A percentile compares a stretch with the other conserved stretches of the same genome.
Conservation (phyloP, 257 asterid genomes). For the Jacaranda mimosifolia region DNA sequence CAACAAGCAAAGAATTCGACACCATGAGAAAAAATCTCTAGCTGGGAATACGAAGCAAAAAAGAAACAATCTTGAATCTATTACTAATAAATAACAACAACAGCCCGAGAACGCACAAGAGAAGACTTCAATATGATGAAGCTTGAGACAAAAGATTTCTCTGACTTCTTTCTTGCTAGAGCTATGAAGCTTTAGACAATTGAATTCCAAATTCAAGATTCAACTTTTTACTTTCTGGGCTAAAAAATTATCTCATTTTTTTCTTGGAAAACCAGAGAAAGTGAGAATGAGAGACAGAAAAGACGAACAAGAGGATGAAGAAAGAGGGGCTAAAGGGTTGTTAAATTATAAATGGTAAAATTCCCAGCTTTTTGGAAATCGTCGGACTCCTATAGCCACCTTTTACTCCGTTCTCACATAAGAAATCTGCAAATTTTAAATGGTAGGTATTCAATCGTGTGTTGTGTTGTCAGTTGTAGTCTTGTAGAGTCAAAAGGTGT, state of each 20-base stretch:
- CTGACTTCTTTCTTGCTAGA: no score
- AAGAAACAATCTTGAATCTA: background rate
- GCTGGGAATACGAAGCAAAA: background rate
- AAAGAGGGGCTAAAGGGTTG: background rate
- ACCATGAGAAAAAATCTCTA: constrained; percentile 30
- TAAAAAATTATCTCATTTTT: background rate
- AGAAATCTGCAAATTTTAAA: background rate
- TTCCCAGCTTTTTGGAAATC: background rate
- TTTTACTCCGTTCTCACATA: constrained; percentile 16
- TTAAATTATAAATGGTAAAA: constrained; percentile 12
- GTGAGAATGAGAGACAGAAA: background rate
- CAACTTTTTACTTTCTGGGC: background rate
- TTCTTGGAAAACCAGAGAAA: background rate
- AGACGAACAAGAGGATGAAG: background rate
- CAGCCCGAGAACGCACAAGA: background rate
- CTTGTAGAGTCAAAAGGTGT: no score
- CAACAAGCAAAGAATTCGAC: no score
- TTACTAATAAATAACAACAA: background rate
- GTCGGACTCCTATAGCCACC: constrained; percentile 4
- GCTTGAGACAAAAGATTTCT: no score
- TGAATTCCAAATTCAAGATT: background rate
- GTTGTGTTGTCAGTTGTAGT: no score
- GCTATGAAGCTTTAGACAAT: background rate
- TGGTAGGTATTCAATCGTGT: no score
- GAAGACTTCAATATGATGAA: background rate